Percentiles rank a stretch among this genome's conserved stretches.
These are phyloP conservation scores for Phytophthora nicotianae DNA, from an alignment of 352 stramenopile species.

Conservation along the genomic window DNA sequence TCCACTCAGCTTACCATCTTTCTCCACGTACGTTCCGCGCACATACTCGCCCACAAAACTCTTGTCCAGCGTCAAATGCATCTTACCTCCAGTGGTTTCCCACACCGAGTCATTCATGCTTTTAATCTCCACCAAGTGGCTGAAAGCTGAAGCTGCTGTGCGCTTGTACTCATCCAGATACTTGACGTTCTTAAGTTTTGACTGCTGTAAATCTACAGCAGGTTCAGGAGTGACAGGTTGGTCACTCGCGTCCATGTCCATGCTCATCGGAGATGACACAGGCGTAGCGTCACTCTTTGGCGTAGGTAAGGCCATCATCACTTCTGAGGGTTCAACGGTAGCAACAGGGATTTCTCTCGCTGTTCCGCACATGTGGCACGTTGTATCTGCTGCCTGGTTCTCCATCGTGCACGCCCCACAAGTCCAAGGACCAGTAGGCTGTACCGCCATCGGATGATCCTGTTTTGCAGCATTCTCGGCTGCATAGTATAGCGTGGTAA, in stretches of 20 bases:
- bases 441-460: conserved; percentile 28
- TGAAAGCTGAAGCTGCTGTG: conserved; percentile 43
- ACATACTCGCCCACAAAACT: conserved; percentile 70
- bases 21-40: conserved; percentile 73
- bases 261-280: conserved; percentile 41
- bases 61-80: conserved; percentile 51
- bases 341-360: conserved; percentile 46
- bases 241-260: conserved; percentile 41
- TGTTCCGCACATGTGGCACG: conserved; percentile 80
- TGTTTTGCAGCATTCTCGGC: conserved; percentile 54
- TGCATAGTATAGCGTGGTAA: conserved; percentile 75
- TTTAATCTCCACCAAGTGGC: conserved; percentile 34
- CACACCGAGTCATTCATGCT: conserved; percentile 50
- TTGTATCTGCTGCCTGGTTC: conserved; percentile 57
- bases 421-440: conserved; percentile 42
- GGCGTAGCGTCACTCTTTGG: conserved; percentile 29
- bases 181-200: conserved; percentile 48
- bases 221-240: conserved; percentile 1
- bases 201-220: conserved; percentile 13
- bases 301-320: conserved; percentile 39
- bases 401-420: conserved; percentile 84
- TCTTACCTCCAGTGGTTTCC: conserved; percentile 73
- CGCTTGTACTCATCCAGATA: conserved; percentile 60
- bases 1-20: conserved; percentile 69
- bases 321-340: conserved; percentile 38